Base-by-base conservation (phyloP, 2,329 filamentous ascomycete species). In the Fusarium chlamydosporum region DNA sequence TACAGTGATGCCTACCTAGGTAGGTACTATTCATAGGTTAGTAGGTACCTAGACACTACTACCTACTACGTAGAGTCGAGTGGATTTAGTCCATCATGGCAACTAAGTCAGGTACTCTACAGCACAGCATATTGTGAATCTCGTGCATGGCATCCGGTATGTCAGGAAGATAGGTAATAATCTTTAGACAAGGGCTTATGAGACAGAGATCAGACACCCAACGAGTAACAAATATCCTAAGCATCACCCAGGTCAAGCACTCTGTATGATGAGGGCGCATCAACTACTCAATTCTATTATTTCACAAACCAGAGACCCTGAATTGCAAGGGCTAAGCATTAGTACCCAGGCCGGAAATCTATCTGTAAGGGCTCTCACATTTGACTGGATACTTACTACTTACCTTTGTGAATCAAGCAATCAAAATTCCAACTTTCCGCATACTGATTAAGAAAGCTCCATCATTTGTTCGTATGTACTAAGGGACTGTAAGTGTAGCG, bases 371-470 rank as follows among this genome's bases (percentile, higher is more conserved):
- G 23, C 38, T 16, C 15, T 16, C 15, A 16, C 8, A 38, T 15
- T 38, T 38, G n/a, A 16, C 35, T 38, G 35, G 13, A 16, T 9
- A 38, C 8, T n/a, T n/a, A n/a, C n/a, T n/a, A n/a, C n/a, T n/a
- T 20, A 34, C 42, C 42, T 13, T 15, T 35, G 27, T 60, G 41
- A 20, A 38, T 58, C 41, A 7, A 33, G 16, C n/a, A 20, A 61
- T 68, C 63, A 67, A 50, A 50, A 27, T 66, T 37, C 43, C 40
- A 47, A 52, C 40, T 61, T 66, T 61, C 38, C 59, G 46, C 65
- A 68, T 68, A 40, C n/a, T 40, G 47, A 51, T 38, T 40, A 23
- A n/a, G 18, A 58, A 64, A 65, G 45, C 38, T 50, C 63, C 63
- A 66, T 66, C 34, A 50, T 37, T 35, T 40, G 27, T 38, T 38